Percentiles rank a stretch among this genome's conserved stretches.
These are phyloP conservation scores for Penicillium sp. DNA, from an alignment of 2,329 filamentous ascomycete species.

Conservation along the genomic window DNA sequence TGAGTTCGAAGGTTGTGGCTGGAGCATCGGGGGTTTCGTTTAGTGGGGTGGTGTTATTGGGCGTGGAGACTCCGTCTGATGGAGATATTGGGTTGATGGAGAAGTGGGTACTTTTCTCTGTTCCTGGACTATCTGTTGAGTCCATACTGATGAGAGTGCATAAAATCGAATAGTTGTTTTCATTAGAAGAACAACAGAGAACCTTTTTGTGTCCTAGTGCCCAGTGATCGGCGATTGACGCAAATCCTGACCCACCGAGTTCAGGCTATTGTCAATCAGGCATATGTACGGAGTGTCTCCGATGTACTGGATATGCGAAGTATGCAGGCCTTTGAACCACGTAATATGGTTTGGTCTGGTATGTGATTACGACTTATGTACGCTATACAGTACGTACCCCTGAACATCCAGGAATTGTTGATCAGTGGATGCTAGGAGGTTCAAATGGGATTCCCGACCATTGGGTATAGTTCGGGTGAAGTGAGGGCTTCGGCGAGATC, in stretches of 20 bases:
- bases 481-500: neutral
- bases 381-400: neutral
- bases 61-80: neutral
- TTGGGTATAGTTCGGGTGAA: neutral
- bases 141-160: neutral
- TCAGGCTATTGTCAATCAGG: neutral
- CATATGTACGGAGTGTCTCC: neutral
- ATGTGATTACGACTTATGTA: neutral
- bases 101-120: neutral
- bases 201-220: neutral
- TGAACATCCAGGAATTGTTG: neutral
- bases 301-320: neutral
- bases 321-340: neutral
- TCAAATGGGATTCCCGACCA: neutral
- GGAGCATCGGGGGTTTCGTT: neutral
- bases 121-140: neutral
- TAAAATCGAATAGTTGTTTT: neutral
- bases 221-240: constrained; percentile 7
- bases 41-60: neutral
- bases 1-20: constrained; percentile 3
- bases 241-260: neutral
- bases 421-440: neutral
- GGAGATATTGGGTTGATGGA: neutral
- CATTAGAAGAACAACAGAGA: neutral
- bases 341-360: neutral